Percentiles rank a stretch among this genome's conserved stretches.
Evolutionary conservation across 805 yeast genomes (phyloP).

Genomic region (Spathaspora boniae): DNA sequence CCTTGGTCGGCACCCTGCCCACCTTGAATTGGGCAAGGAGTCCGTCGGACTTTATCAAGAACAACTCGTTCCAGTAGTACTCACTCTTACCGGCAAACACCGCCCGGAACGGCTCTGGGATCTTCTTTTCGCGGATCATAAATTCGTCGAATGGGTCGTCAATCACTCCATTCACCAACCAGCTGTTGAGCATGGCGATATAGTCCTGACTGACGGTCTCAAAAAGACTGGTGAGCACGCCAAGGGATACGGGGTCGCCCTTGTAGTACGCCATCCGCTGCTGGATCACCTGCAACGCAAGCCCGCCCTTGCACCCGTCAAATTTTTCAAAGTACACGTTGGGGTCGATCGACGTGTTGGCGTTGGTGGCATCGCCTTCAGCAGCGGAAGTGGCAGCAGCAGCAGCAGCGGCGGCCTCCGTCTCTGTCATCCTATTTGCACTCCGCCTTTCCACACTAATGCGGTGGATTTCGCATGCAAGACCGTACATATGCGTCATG

Average conservation of each 20-base stretch:
- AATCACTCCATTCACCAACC: slow-evolving; percentile 74
- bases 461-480: slow-evolving; percentile 49
- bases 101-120: slow-evolving; percentile 22
- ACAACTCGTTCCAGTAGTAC: slow-evolving; percentile 72
- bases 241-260: slow-evolving; percentile 61
- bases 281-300: slow-evolving; percentile 61
- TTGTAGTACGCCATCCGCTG: slow-evolving; percentile 50
- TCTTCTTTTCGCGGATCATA: slow-evolving; percentile 50
- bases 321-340: slow-evolving; percentile 30
- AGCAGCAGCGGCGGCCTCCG: slow-evolving; percentile 1
- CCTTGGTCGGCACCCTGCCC: slow-evolving; percentile 54
- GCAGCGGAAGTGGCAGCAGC: background rate
- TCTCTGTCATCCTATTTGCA: background rate
- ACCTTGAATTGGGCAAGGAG: slow-evolving; percentile 61
- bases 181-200: slow-evolving; percentile 63
- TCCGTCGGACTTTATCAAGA: slow-evolving; percentile 70
- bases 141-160: slow-evolving; percentile 84
- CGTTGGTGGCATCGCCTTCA: too few relatives aligned
- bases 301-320: slow-evolving; percentile 72
- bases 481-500: slow-evolving; percentile 55
- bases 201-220: slow-evolving; percentile 61
- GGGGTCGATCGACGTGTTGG: slow-evolving; percentile 4
- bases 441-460: slow-evolving; percentile 42
- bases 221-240: slow-evolving; percentile 51
- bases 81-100: slow-evolving; percentile 44